Evolutionary conservation across 106 monocot genomes (phyloP), one percentile per base, ranked within the genome.

Genomic region (Dendrobium catenatum): DNA sequence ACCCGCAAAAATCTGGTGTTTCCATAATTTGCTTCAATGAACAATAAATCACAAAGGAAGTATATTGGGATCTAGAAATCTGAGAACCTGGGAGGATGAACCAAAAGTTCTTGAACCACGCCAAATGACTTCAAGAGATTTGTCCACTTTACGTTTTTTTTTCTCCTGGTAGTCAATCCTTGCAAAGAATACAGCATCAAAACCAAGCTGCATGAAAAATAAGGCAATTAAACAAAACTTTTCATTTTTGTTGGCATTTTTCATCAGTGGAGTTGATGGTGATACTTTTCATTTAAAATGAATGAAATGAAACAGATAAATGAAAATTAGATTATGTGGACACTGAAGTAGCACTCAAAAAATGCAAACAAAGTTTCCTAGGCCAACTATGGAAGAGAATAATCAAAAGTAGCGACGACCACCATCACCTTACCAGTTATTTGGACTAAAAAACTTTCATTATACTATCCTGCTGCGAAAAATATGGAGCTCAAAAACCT

Each of bases 111-210:
- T 89, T 83, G 93, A 94, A 13, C 91, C 93, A 72, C 73, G 88
- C 93, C 93, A 94, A 79, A 94, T 85, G 85, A 94, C 93, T 87
- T 94, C 91, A 72, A 94, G 91, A 80, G 91, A 86, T 89, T 91
- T 94, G 72, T 94, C 91, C 17, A 11, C 76, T 61, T 68, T 80
- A 55, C 91, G 85, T 75, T 89, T 89, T 79, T 43, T 55, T 46
- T 89, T 89, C 37, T 94, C 93, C 58, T 94, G 93, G 72, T 94
- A 94, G 85, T 94, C 93, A 77, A 94, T 94, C 81, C 93, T 94
- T 51, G 93, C 91, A 86, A 94, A 94, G 84, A 89, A 83, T 72
- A 94, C 55, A 48, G 93, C 86, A 81, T 94, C 87, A 68, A 94
- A 94, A 79, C 93, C 93, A 86, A 94, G 89, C 93, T 93, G 75